Conservation (phyloP, 208 protist genomes). For the Angomonas ambiguus region DNA sequence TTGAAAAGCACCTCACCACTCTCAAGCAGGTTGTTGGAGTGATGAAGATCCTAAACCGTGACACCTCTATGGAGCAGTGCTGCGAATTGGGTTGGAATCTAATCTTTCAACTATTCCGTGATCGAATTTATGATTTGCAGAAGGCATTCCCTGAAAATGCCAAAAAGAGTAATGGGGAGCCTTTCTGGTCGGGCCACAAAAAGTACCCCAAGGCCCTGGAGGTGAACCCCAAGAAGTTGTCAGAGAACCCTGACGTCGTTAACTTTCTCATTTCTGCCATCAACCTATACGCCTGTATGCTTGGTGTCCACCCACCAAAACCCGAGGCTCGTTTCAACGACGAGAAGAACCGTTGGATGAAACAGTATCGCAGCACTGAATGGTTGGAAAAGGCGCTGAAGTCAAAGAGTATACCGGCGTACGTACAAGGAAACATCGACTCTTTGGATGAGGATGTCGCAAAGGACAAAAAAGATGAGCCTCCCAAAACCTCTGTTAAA, state of each 20-base stretch:
- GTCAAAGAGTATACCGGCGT: conserved; percentile 28
- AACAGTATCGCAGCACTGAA: conserved; percentile 57
- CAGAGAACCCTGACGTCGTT: conserved; percentile 31
- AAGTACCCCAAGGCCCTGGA: conserved; percentile 73
- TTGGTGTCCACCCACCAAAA: conserved; percentile 79
- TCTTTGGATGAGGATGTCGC: conserved; percentile 78
- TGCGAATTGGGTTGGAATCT: conserved; percentile 91
- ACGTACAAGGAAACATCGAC: conserved; percentile 50
- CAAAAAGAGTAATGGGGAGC: conserved; percentile 89
- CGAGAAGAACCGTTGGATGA: conserved; percentile 78
- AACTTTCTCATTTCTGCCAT: conserved; percentile 71
- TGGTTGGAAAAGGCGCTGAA: conserved; percentile 47
- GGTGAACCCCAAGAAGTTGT: conserved; percentile 10
- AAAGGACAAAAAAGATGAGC: conserved; percentile 19
- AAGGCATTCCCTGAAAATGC: conserved; percentile 96
- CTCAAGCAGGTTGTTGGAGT: conserved; percentile 51
- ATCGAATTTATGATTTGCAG: conserved; percentile 97
- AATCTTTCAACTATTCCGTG: conserved; percentile 95
- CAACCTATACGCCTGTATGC: conserved; percentile 86
- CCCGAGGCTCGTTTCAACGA: conserved; percentile 81
- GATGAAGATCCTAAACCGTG: conserved; percentile 41
- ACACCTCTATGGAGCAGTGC: conserved; percentile 91
- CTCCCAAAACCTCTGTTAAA: conserved; percentile 14
- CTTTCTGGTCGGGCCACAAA: conserved; percentile 91
- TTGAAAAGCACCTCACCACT: conserved; percentile 69